Base-by-base conservation (phyloP, 345 rosid genomes). In the Lagerstroemia speciosa region DNA sequence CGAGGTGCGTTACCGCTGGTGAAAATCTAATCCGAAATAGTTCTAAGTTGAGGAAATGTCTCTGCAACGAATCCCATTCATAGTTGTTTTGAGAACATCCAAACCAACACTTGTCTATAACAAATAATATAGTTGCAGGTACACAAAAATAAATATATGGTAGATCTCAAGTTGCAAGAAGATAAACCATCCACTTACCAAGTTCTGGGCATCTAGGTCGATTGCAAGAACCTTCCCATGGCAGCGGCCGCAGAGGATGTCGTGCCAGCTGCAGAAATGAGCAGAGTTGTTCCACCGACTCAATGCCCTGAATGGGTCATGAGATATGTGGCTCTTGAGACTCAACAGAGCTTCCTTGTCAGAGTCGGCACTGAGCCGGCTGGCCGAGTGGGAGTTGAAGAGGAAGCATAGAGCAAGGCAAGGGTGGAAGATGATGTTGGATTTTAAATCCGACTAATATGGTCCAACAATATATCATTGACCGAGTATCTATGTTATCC, bases 241-340 rank as follows among this genome's bases (percentile, higher is more conserved):
- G 12, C 77, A 43, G 0, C 53, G 15, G 61, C 75, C 6, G 46
- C 82, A 79, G 40, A 41, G 30, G 14, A 79, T 68, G 2, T 79
- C 82, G 15, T 36, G 24, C 81, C 81, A 78, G 7, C 2, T 69
- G 66, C 72, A 74, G 63, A 68, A 71, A 22, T 61, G 55, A 26
- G 66, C 10, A 6, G 78, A 72, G 64, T 72, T 68, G 46, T 78
- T 72, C 78, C 82, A 78, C 16, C 36, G n/a, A 15, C 24, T 36
- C 52, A 72, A 52, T 16, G 63, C 37, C 55, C 74, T 74, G 45
- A 50, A 66, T 0, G 61, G 78, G 34, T 72, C 68, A 0, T 26
- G 22, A 17, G 15, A 17, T 24, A 69, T 48, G 61, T 53, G 60
- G 27, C 27, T 66, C 37, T 75, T 75, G 71, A 75, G 70, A 2